A percentile compares a stretch with the other conserved stretches of the same genome.
Evolutionary conservation across 352 stramenopile genomes (phyloP).

Genomic region (Phytophthora fragariaefolia): DNA sequence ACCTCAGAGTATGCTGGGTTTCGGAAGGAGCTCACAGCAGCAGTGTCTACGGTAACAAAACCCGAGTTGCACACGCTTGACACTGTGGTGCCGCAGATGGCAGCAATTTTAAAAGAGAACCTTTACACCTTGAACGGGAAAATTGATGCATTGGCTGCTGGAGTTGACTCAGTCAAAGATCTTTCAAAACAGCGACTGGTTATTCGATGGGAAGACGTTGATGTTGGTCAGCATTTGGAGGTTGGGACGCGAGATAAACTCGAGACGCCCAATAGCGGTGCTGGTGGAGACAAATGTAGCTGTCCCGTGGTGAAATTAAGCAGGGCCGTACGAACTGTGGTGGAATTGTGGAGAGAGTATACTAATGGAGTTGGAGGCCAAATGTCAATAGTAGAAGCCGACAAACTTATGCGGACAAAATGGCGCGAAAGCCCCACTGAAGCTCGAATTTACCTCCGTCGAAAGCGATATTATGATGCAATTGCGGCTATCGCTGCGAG

Average conservation of each 20-base stretch:
- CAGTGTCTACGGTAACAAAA: neutral
- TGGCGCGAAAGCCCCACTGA: neutral
- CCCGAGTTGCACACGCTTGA: neutral
- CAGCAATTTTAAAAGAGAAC: neutral
- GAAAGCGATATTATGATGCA: neutral
- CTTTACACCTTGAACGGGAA: too few relatives aligned
- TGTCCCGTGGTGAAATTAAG: neutral
- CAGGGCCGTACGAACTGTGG: neutral
- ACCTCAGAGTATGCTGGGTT: neutral
- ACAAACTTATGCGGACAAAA: neutral
- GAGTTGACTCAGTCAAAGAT: too few relatives aligned
- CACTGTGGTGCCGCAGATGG: neutral
- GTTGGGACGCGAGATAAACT: neutral
- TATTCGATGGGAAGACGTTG: too few relatives aligned
- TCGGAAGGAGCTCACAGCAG: neutral
- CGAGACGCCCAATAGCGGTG: neutral
- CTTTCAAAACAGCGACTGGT: too few relatives aligned
- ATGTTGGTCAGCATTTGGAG: neutral
- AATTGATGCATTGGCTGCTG: too few relatives aligned
- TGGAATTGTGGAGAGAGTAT: neutral
- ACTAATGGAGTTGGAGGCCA: neutral
- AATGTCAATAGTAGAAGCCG: neutral
- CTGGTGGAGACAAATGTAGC: too few relatives aligned
- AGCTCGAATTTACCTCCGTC: neutral
- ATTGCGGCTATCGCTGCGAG: neutral